phyloP scores from a whole-genome alignment of 768 basidiomycete species.

The Trametes meyenii region DNA sequence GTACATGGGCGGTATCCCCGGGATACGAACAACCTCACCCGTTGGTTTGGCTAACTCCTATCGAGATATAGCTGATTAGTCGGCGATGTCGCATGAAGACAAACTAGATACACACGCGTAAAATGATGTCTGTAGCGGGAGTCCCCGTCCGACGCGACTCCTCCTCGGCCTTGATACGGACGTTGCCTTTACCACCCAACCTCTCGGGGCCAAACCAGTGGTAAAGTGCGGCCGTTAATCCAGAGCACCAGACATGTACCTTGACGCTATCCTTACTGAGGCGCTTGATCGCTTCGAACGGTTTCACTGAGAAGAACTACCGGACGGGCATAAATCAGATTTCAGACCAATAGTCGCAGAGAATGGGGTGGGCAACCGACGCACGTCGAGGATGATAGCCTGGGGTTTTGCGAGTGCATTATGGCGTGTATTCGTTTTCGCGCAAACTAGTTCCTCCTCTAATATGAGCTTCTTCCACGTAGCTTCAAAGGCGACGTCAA shows the following conservation, averaged over 20 bases:
- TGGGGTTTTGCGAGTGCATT: slow-evolving; percentile 11
- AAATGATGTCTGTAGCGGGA: neutral
- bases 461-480: slow-evolving; percentile 15
- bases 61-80: neutral
- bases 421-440: slow-evolving; percentile 7
- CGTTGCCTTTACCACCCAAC: slow-evolving; percentile 13
- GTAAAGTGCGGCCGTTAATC: slow-evolving; percentile 1
- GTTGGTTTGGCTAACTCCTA: neutral
- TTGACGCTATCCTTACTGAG: slow-evolving; percentile 17
- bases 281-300: slow-evolving; percentile 3
- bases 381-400: slow-evolving; percentile 23
- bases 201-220: slow-evolving; percentile 18
- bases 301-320: slow-evolving; percentile 15
- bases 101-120: neutral
- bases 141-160: slow-evolving; percentile 7
- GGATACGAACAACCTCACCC: slow-evolving; percentile 19
- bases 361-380: neutral
- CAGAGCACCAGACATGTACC: slow-evolving; percentile 17
- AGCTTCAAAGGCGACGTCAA: slow-evolving; percentile 11
- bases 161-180: slow-evolving; percentile 13
- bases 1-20: slow-evolving; percentile 29
- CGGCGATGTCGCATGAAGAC: neutral
- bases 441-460: slow-evolving; percentile 14
- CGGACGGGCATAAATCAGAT: neutral
- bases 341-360: neutral